These are phyloP conservation scores for Brettanomyces nanus DNA, from an alignment of 805 yeast species.

Conservation along the genomic window DNA sequence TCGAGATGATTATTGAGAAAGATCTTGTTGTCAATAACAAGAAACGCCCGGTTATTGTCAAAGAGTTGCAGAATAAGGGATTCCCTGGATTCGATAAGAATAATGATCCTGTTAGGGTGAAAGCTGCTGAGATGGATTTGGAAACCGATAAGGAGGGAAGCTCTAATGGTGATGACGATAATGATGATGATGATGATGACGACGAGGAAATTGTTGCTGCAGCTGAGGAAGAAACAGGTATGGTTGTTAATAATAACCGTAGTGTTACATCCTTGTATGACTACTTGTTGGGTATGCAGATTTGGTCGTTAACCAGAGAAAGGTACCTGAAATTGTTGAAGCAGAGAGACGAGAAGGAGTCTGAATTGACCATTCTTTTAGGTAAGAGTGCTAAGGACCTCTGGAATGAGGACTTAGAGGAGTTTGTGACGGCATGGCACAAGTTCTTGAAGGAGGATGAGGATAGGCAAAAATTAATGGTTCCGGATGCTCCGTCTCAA, in stretches of 20 bases:
- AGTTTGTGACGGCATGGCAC: constrained; percentile 58
- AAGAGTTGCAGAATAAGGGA: constrained; percentile 50
- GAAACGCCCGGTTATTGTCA: constrained; percentile 55
- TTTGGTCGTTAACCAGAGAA: constrained; percentile 89
- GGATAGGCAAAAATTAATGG: constrained; percentile 43
- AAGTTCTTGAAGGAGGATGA: constrained; percentile 60
- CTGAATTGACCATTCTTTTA: constrained; percentile 58
- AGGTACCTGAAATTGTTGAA: constrained; percentile 71
- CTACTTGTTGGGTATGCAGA: constrained; percentile 83
- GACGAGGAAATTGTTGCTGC: constrained; percentile 35
- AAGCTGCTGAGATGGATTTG: constrained; percentile 29
- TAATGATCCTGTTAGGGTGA: constrained; percentile 53
- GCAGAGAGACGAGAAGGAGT: constrained; percentile 66
- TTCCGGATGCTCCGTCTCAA: constrained; percentile 36
- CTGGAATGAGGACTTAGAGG: constrained; percentile 81
- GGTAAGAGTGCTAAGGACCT: constrained; percentile 73
- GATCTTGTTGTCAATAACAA: constrained; percentile 66
- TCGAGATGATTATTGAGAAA: constrained; percentile 79
- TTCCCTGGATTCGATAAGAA: constrained; percentile 73
- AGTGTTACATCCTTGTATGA: constrained; percentile 66
- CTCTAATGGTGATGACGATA: constrained; percentile 14
- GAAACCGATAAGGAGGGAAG: constrained; percentile 15
- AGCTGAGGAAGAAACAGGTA: constrained; percentile 7
- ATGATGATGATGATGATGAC: constrained; percentile 21
- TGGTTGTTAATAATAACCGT: constrained; percentile 31